phyloP scores from a whole-genome alignment of 768 basidiomycete species.

The Gelatoporia subvermispora region DNA sequence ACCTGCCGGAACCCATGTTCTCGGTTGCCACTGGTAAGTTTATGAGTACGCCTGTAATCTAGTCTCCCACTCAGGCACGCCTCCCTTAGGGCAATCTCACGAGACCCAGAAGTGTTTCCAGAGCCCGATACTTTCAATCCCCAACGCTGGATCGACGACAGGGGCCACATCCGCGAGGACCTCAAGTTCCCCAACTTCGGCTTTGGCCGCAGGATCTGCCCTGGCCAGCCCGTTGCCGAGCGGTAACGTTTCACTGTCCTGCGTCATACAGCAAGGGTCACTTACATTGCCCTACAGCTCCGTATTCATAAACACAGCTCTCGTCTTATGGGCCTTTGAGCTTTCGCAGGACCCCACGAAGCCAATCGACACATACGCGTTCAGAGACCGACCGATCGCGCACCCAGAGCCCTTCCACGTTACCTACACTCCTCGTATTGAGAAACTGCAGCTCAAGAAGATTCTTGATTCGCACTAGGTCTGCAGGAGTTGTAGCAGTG shows the following conservation, averaged over 20 bases:
- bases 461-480: too few species aligned
- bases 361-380: slow-evolving; percentile 57
- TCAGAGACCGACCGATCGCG: slow-evolving; percentile 59
- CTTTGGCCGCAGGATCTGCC: slow-evolving; percentile 49
- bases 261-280: not conserved
- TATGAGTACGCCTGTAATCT: not conserved
- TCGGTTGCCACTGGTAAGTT: slow-evolving; percentile 34
- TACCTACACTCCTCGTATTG: slow-evolving; percentile 46
- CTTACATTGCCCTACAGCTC: slow-evolving; percentile 31
- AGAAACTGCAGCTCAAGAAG: slow-evolving; percentile 2
- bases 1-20: slow-evolving; percentile 34
- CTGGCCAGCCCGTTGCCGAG: slow-evolving; percentile 54
- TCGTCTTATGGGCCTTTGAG: slow-evolving; percentile 62
- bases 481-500: too few species aligned
- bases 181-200: slow-evolving; percentile 4
- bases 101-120: slow-evolving; percentile 27
- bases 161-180: slow-evolving; percentile 1
- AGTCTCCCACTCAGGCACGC: not conserved
- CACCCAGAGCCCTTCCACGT: slow-evolving; percentile 62
- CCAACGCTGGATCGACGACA: slow-evolving; percentile 36
- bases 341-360: slow-evolving; percentile 44
- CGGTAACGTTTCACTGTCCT: slow-evolving; percentile 5
- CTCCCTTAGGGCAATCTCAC: slow-evolving; percentile 10
- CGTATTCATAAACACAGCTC: slow-evolving; percentile 59
- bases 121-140: slow-evolving; percentile 44